Base-by-base conservation (phyloP, 495 filamentous ascomycete genomes). In the Cladorrhinum samala region DNA sequence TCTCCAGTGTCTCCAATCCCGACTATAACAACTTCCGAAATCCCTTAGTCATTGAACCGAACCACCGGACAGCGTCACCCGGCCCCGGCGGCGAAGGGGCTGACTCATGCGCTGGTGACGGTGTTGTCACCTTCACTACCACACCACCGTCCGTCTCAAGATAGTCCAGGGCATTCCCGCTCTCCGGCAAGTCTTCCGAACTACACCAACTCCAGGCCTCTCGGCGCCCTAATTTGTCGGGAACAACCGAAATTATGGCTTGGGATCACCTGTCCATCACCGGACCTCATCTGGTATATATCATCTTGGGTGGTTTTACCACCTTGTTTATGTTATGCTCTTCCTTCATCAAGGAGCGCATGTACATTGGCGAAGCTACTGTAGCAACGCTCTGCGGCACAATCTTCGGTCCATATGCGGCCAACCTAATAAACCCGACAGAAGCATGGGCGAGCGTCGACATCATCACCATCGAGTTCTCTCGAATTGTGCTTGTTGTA, bases 331-430 rank as follows among this genome's bases (percentile, higher is more conserved):
- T 99, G 94, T 76, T 99, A 42, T 94, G 89, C 69, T 97, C 93
- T 38, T 86, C 93, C 43, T 84, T 97, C 68, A 92, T 99, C 69
- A 99, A 99, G 77, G 94, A 99, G 74, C 85, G 88, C 61, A 80
- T 99, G 50, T 99, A 99, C 73, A 97, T 99, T 53, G 94, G 94
- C 60, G 94, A 99, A 80, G 94, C 94, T 21, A 96, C 94, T 9
- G 87, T 99, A 9, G 94, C 94, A 36, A 97, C 94, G 2, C 68
- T 99, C 43, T 95, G 91, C 68, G 94, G 94, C 46, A 85, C 97
- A 69, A 96, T 99, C 60, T 97, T 99, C 66, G 94, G 94, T 0
- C 94, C 94, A 7, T 87, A 95, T 77, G 93, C 87, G 13, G 92
- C 91, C 49, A 87, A 92, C 62, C 78, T 96, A 36, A 94, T 99